phyloP scores from a whole-genome alignment of 2,329 filamentous ascomycete genomes.

The Rosellinia necatrix region DNA sequence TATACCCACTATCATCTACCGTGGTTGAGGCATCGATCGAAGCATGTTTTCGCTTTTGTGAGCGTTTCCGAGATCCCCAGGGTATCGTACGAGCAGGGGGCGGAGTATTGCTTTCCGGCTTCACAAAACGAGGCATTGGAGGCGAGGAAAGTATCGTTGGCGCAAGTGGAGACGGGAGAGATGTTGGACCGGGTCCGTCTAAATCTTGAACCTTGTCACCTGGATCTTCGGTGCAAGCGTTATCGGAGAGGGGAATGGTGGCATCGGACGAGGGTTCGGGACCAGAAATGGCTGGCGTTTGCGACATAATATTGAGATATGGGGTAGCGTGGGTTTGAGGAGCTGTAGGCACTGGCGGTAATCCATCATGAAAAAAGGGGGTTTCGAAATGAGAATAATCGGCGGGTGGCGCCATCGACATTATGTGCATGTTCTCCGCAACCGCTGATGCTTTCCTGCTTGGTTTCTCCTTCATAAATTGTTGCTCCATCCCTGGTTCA shows the following conservation, averaged over 20 bases:
- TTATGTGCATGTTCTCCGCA: slow-evolving; percentile 62
- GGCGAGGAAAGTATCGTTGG: slow-evolving; percentile 87
- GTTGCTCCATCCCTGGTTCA: slow-evolving; percentile 82
- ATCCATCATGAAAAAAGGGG: slow-evolving; percentile 44
- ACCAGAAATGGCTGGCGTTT: slow-evolving; percentile 42
- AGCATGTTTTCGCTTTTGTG: slow-evolving; percentile 76
- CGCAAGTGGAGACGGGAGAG: slow-evolving; percentile 72
- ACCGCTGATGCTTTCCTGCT: slow-evolving; percentile 60
- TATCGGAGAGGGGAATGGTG: slow-evolving; percentile 74
- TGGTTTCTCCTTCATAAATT: slow-evolving; percentile 88
- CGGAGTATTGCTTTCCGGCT: slow-evolving; percentile 71
- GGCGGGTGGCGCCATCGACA: slow-evolving; percentile 54
- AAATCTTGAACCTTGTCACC: slow-evolving; percentile 50
- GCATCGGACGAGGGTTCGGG: slow-evolving; percentile 76
- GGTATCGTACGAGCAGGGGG: slow-evolving; percentile 70
- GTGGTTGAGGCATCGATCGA: slow-evolving; percentile 63
- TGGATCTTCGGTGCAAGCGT: slow-evolving; percentile 58
- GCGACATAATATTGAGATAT: slow-evolving; percentile 45
- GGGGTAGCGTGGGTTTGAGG: slow-evolving; percentile 35
- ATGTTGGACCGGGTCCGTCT: slow-evolving; percentile 49
- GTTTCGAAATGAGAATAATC: slow-evolving; percentile 54
- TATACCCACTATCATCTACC: slow-evolving; percentile 84
- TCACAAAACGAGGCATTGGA: slow-evolving; percentile 68
- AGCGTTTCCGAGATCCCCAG: slow-evolving; percentile 68
- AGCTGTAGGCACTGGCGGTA: slow-evolving; percentile 55